Evolutionary conservation across 2,329 filamentous ascomycete genomes (phyloP).

Genomic region (Podosphaera fusca): DNA sequence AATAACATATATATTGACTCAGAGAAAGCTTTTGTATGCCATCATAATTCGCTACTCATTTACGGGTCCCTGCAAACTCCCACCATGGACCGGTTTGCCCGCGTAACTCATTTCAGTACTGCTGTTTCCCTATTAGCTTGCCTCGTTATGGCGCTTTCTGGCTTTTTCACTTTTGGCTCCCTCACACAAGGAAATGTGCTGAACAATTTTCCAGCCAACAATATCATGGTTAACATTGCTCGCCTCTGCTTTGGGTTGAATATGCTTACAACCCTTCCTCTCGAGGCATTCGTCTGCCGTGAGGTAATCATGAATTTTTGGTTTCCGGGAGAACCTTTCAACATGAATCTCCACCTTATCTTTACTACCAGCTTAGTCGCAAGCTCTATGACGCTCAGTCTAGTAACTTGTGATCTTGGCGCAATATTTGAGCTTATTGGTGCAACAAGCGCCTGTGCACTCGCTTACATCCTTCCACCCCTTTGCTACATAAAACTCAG

Average conservation of each 20-base stretch:
- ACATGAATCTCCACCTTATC: conserved; percentile 54
- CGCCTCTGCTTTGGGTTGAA: conserved; percentile 91
- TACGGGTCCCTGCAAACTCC: conserved; percentile 88
- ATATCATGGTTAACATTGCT: conserved; percentile 82
- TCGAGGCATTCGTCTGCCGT: conserved; percentile 92
- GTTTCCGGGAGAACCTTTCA: conserved; percentile 41
- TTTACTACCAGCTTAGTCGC: conserved; percentile 71
- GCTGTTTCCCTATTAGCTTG: conserved; percentile 80
- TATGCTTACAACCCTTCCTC: conserved; percentile 90
- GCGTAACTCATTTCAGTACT: conserved; percentile 85
- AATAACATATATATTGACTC: conserved; percentile 6
- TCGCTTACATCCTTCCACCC: conserved; percentile 88
- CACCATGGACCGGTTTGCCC: conserved; percentile 83
- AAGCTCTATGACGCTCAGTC: conserved; percentile 48
- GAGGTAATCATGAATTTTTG: conserved; percentile 87
- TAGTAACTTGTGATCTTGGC: conserved; percentile 82
- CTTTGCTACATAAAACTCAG: conserved; percentile 89
- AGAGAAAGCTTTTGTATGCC: conserved; percentile 36
- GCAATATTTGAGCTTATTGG: conserved; percentile 91
- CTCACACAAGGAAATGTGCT: conserved; percentile 84
- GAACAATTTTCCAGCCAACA: conserved; percentile 87
- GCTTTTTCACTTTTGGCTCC: conserved; percentile 84
- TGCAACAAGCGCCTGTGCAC: conserved; percentile 75
- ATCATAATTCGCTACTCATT: conserved; percentile 93
- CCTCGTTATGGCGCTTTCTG: conserved; percentile 63